These are phyloP conservation scores for Rhododendron williamsianum DNA, from an alignment of 148 eudicot genomes.

Conservation along the genomic window DNA sequence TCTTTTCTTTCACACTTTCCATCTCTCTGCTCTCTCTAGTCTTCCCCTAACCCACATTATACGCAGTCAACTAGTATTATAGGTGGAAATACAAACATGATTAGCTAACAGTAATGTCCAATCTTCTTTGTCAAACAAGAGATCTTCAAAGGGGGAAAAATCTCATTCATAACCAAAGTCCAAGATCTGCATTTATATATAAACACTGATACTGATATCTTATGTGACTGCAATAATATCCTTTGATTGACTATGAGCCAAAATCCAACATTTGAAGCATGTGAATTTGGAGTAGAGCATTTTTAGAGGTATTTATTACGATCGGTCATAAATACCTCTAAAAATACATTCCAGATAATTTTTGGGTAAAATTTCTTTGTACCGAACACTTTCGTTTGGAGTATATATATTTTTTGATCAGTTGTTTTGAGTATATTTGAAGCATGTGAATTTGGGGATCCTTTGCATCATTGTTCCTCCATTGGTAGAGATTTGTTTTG, in stretches of 20 bases:
- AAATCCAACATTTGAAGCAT: background rate
- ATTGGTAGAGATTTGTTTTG: too few relatives aligned
- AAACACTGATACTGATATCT: background rate
- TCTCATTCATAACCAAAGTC: background rate
- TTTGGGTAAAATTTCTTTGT: too few relatives aligned
- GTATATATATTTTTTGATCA: too few relatives aligned
- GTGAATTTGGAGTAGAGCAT: background rate
- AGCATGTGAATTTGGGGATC: background rate
- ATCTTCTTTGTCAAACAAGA: background rate
- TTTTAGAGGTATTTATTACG: too few relatives aligned
- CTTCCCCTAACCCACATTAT: background rate
- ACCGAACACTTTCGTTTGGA: too few relatives aligned
- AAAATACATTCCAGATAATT: too few relatives aligned
- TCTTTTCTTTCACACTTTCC: too few relatives aligned
- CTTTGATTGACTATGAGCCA: background rate
- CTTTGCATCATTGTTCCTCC: background rate
- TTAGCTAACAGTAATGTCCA: background rate
- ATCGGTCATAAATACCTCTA: too few relatives aligned
- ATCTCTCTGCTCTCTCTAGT: too few relatives aligned
- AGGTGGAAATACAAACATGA: background rate
- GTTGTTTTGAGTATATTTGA: background rate
- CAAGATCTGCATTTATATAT: background rate
- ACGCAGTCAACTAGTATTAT: background rate
- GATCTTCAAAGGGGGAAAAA: background rate
- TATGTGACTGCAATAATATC: background rate